These are phyloP conservation scores for Melastoma candidum DNA, from an alignment of 441 rosid genomes.

Conservation along the genomic window DNA sequence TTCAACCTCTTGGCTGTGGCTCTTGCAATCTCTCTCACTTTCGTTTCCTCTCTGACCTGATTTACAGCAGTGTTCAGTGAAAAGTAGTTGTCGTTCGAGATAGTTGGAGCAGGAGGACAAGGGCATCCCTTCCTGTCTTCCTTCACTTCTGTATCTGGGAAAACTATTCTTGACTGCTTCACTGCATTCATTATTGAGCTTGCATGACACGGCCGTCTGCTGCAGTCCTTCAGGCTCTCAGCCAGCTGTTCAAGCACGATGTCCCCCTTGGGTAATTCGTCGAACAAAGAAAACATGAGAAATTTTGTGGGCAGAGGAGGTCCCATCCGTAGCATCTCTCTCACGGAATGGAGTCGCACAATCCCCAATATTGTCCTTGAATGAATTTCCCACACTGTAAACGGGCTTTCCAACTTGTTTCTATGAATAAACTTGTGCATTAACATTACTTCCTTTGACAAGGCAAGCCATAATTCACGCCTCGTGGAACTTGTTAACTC, in stretches of 20 bases:
- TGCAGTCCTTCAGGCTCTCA: slow-evolving; percentile 37
- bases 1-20: slow-evolving; percentile 50
- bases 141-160: slow-evolving; percentile 24
- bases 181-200: slow-evolving; percentile 59
- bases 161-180: slow-evolving; percentile 29
- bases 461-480: slow-evolving; percentile 82
- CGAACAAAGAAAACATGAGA: slow-evolving; percentile 72
- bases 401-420: slow-evolving; percentile 34
- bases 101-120: slow-evolving; percentile 8
- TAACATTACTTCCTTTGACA: slow-evolving; percentile 52
- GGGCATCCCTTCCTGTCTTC: slow-evolving; percentile 17
- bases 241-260: slow-evolving; percentile 68
- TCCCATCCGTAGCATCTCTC: slow-evolving; percentile 74
- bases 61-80: slow-evolving; percentile 44
- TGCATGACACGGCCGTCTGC: slow-evolving; percentile 48
- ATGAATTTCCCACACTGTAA: slow-evolving; percentile 75
- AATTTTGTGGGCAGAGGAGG: slow-evolving; percentile 74
- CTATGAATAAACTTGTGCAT: slow-evolving; percentile 69
- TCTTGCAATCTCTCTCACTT: slow-evolving; percentile 45
- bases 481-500: slow-evolving; percentile 95
- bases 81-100: slow-evolving; percentile 22
- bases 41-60: slow-evolving; percentile 59
- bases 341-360: slow-evolving; percentile 80
- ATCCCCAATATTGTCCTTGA: slow-evolving; percentile 71
- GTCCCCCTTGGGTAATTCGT: slow-evolving; percentile 88